Evolutionary conservation across 2,329 filamentous ascomycete genomes (phyloP).

Genomic region (Aspergillus transmontanensis): DNA sequence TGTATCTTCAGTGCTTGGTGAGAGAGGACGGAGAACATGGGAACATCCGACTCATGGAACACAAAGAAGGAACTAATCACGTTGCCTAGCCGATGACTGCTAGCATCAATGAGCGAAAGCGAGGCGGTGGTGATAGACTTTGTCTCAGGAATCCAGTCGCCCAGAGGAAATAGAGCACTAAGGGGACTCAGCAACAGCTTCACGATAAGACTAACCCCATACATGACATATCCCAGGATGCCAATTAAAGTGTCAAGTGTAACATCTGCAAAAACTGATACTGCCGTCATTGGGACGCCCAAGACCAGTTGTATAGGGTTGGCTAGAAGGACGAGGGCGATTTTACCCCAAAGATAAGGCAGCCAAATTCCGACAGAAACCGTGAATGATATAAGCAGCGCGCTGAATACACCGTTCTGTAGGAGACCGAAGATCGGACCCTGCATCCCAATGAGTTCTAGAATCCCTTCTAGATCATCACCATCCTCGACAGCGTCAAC

Average conservation of each 20-base stretch:
- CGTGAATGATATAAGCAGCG: slow-evolving; percentile 83
- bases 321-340: slow-evolving; percentile 76
- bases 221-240: slow-evolving; percentile 57
- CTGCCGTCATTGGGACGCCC: slow-evolving; percentile 69
- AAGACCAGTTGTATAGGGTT: slow-evolving; percentile 71
- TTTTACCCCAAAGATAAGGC: slow-evolving; percentile 87
- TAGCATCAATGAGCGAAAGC: slow-evolving; percentile 45
- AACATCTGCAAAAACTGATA: slow-evolving; percentile 75
- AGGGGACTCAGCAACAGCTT: slow-evolving; percentile 38
- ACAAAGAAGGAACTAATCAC: slow-evolving; percentile 43
- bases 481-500: slow-evolving; percentile 65
- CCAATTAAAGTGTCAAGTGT: slow-evolving; percentile 75
- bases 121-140: slow-evolving; percentile 44
- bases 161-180: slow-evolving; percentile 35
- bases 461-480: slow-evolving; percentile 92
- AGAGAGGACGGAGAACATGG: slow-evolving; percentile 75
- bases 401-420: slow-evolving; percentile 94
- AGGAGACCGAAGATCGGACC: slow-evolving; percentile 86
- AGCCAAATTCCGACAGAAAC: slow-evolving; percentile 84
- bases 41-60: slow-evolving; percentile 63
- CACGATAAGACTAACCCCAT: slow-evolving; percentile 38
- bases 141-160: slow-evolving; percentile 37
- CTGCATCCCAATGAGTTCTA: slow-evolving; percentile 96
- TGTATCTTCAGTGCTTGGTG: slow-evolving; percentile 68
- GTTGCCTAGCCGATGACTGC: slow-evolving; percentile 41